Conservation (phyloP, 345 rosid species). For the Geranium brycei region DNA sequence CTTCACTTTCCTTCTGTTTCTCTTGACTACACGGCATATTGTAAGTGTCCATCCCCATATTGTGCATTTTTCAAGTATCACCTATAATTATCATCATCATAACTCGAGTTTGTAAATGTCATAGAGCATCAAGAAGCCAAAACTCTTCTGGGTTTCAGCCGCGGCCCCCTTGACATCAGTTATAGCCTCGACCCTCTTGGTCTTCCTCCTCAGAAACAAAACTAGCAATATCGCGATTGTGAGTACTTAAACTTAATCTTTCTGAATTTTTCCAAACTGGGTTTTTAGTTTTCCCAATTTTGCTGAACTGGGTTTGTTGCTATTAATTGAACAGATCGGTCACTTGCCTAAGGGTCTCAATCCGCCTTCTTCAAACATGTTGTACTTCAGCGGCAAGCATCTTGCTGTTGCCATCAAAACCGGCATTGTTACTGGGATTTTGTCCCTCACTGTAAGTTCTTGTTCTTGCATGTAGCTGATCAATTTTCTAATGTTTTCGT, state of each 20-base stretch:
- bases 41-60: conserved; percentile 15
- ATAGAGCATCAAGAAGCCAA: conserved; percentile 32
- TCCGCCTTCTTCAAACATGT: conserved; percentile 9
- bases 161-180: conserved; percentile 38
- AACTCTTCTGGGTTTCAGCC: conserved; percentile 40
- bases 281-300: neutral
- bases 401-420: conserved; percentile 15
- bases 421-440: conserved; percentile 13
- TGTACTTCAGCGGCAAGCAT: conserved; percentile 12
- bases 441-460: conserved; percentile 13
- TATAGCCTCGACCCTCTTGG: conserved; percentile 28
- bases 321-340: conserved; percentile 5
- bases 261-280: neutral
- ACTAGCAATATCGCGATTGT: conserved; percentile 24
- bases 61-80: neutral
- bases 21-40: conserved; percentile 23
- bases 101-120: neutral
- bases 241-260: conserved; percentile 5
- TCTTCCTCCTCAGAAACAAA: conserved; percentile 22
- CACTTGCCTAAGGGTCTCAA: conserved; percentile 9
- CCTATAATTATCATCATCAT: neutral
- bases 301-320: neutral
- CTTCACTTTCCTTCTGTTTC: conserved; percentile 27
- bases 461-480: neutral
- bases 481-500: too few relatives aligned